Conservation (phyloP, 495 filamentous ascomycete genomes). For the Parachaetomium inaequale region DNA sequence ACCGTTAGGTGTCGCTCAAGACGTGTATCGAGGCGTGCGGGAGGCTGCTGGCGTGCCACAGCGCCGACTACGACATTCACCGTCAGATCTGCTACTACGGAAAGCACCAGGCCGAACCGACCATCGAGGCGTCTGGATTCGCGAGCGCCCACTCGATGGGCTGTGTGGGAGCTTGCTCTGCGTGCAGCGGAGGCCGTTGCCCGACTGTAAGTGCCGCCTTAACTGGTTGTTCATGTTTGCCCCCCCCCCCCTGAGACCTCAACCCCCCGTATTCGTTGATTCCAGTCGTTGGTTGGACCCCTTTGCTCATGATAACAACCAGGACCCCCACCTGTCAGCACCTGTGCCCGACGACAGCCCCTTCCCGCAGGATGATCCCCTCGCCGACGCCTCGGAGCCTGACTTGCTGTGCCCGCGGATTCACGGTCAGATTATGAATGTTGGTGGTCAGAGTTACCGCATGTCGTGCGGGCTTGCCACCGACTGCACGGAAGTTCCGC, state of each 20-base stretch:
- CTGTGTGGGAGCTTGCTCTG: conserved; percentile 1
- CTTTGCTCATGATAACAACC: not conserved
- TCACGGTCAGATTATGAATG: not conserved
- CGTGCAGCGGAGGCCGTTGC: conserved; percentile 3
- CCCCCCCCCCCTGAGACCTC: not conserved
- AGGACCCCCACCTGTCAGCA: not conserved
- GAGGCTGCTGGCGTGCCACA: conserved; percentile 6
- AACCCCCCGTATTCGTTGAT: too few species aligned
- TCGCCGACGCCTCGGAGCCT: not conserved
- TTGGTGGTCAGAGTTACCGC: not conserved
- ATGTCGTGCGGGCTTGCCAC: not conserved
- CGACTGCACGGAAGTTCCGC: not conserved
- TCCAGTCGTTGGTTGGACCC: too few species aligned
- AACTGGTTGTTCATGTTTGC: not conserved
- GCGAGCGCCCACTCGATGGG: conserved; percentile 8
- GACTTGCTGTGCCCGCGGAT: not conserved
- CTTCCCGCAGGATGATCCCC: not conserved
- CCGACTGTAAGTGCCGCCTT: not conserved
- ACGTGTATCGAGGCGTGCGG: conserved; percentile 7
- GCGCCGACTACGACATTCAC: conserved; percentile 1
- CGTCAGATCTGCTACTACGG: conserved; percentile 7
- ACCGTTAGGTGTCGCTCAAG: not conserved
- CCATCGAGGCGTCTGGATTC: not conserved
- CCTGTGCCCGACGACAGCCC: not conserved
- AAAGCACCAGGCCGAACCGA: conserved; percentile 7